Percentiles rank a stretch among this genome's conserved stretches.
Evolutionary conservation across 495 filamentous ascomycete species (phyloP).

Genomic region (Aspergillus indologenus): DNA sequence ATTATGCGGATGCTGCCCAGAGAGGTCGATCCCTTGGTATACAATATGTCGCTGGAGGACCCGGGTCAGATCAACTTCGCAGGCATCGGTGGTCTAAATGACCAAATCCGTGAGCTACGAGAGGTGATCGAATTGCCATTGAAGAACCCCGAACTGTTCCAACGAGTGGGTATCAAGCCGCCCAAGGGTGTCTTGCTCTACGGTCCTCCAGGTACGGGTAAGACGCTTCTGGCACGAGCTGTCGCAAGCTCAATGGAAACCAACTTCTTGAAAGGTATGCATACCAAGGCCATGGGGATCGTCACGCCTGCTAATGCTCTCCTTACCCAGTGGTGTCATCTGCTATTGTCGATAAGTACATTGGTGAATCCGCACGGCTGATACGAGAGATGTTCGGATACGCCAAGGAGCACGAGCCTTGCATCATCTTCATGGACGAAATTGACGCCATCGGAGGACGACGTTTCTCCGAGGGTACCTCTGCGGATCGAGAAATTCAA

Average conservation of each 20-base stretch:
- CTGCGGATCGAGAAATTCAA: conserved; percentile 97
- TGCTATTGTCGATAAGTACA: conserved; percentile 99
- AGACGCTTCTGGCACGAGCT: conserved; percentile 91
- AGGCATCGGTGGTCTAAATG: conserved; percentile 98
- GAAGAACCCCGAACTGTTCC: conserved; percentile 98
- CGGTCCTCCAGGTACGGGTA: conserved; percentile 96
- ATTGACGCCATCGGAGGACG: conserved; percentile 98
- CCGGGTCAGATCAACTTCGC: conserved; percentile 97
- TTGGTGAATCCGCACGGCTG: conserved; percentile 94
- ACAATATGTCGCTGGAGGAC: conserved; percentile 99
- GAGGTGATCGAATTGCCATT: conserved; percentile 98
- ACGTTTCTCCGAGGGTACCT: conserved; percentile 97
- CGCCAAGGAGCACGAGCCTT: conserved; percentile 98
- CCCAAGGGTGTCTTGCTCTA: conserved; percentile 98
- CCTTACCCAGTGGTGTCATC: conserved; percentile 80
- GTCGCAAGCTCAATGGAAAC: conserved; percentile 97
- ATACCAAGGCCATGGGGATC: background rate
- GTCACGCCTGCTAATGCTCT: conserved; percentile 22
- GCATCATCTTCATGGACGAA: conserved; percentile 99
- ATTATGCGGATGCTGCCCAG: conserved; percentile 99
- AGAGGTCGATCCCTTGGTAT: conserved; percentile 97
- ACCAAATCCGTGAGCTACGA: conserved; percentile 95
- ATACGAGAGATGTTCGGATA: conserved; percentile 99
- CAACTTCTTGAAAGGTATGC: conserved; percentile 92
- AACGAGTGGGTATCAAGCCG: conserved; percentile 96